Evolutionary conservation across 441 rosid species (phyloP), one percentile per base, ranked within the genome.

Genomic region (Sinapis alba): DNA sequence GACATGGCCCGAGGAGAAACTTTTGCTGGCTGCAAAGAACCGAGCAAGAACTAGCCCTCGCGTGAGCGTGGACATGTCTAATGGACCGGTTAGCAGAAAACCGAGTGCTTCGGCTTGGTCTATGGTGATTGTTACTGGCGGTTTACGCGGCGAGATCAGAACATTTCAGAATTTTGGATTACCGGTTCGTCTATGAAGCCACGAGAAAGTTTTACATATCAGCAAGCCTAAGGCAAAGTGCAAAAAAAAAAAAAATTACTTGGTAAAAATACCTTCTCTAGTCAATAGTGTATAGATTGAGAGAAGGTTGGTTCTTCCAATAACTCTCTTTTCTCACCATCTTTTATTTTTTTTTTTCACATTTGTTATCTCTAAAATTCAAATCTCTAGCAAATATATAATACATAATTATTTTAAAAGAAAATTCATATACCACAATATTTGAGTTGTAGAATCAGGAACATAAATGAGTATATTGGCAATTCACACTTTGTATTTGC

Each of bases 1-100:
- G 10, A 92, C 97, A 7, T 92, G 98, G 99, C 98, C 97, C 0
- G 99, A 93, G 81, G 99, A 96, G 66, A 96, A 87, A 62, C 93
- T 93, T 50, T 58, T 69, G 21, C 12, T 75, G 68, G 83, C 90
- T 13, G 83, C 88, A 12, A 86, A 82, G 82, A 84, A 72, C 72
- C 23, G 78, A 58, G 23, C 75, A 53, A 65, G 86, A 67, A 76
- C 74, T 26, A 96, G 92, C 76, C 89, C 91, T 56, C 78, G 79
- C 7, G 79, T 76, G 20, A 89, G 94, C 51, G 34, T 86, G 26
- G 99, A 96, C 76, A 62, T 86, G 65, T 72, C 86, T 41, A 79
- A 57, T 27, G 88, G 83, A 57, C 47, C 78, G 51, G 36, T 36
- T 18, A 77, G 51, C 36, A 51, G 80, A 36, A 86, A 79, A 79